A percentile compares a stretch with the other conserved stretches of the same genome.
Conservation (phyloP, 2,329 filamentous ascomycete species). For the Shiraia bambusicola region DNA sequence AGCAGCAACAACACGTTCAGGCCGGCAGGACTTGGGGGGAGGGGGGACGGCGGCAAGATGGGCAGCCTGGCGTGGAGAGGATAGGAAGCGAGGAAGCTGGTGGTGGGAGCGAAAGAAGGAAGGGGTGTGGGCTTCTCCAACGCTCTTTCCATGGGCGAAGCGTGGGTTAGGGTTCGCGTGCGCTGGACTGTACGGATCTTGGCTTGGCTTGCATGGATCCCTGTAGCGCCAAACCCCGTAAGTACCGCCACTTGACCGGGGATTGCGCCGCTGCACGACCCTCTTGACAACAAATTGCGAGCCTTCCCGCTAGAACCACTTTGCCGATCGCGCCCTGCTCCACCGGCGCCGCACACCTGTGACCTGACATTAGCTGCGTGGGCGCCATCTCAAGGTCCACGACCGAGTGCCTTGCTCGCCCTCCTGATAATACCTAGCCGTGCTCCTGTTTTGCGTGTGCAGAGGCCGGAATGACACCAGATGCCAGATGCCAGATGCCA, state of each 20-base stretch:
- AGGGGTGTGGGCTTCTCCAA: slow-evolving; percentile 16
- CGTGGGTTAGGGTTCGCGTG: neutral
- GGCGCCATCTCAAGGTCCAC: slow-evolving; percentile 5
- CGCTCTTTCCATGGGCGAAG: slow-evolving; percentile 18
- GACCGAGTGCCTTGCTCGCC: slow-evolving; percentile 6
- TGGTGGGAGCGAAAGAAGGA: slow-evolving; percentile 26
- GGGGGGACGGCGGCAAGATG: slow-evolving; percentile 15
- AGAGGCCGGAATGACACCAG: too few species aligned
- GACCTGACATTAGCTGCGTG: slow-evolving; percentile 1
- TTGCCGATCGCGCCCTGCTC: slow-evolving; percentile 9
- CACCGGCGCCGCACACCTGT: slow-evolving; percentile 1
- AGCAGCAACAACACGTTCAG: neutral
- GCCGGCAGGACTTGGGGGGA: slow-evolving; percentile 14
- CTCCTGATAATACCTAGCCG: too few species aligned
- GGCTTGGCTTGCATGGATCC: neutral
- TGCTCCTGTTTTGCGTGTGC: too few species aligned
- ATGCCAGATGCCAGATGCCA: too few species aligned
- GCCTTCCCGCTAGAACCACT: slow-evolving; percentile 7
- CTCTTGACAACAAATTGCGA: slow-evolving; percentile 22
- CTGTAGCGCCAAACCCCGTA: slow-evolving; percentile 3
- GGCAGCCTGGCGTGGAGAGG: slow-evolving; percentile 21
- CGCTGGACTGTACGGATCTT: neutral
- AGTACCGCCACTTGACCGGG: slow-evolving; percentile 11
- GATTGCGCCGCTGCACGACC: slow-evolving; percentile 12
- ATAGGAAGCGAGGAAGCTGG: slow-evolving; percentile 23